Conservation (phyloP, 257 asterid species). For the Anisodus tanguticus region DNA sequence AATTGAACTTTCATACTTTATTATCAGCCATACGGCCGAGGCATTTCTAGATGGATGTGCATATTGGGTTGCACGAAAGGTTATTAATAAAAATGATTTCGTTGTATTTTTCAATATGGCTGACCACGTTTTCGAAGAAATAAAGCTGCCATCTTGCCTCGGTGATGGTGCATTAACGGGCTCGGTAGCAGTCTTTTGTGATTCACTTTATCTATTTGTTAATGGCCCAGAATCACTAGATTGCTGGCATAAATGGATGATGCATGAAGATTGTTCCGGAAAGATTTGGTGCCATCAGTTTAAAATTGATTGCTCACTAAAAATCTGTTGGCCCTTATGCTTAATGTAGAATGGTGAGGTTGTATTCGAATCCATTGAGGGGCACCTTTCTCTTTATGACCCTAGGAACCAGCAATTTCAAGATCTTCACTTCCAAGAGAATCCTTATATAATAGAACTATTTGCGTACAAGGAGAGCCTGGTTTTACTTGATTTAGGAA, state of each 20-base stretch:
- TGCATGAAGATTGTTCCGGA: not conserved
- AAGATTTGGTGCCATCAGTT: slow-evolving; percentile 1
- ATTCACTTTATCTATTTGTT: slow-evolving; percentile 18
- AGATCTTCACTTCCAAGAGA: slow-evolving; percentile 11
- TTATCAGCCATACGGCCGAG: not conserved
- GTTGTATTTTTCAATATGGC: slow-evolving; percentile 21
- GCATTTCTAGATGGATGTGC: slow-evolving; percentile 13
- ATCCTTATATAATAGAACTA: not conserved
- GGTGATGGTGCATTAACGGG: not conserved
- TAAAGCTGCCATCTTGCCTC: not conserved
- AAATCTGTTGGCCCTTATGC: slow-evolving; percentile 24
- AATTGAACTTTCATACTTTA: not conserved
- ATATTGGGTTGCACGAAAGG: slow-evolving; percentile 25
- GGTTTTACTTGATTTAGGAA: not conserved
- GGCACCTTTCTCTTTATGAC: not conserved
- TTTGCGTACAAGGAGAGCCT: slow-evolving; percentile 3
- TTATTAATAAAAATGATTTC: not conserved
- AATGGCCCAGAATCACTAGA: not conserved
- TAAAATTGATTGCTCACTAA: not conserved
- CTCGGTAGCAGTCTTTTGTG: not conserved
- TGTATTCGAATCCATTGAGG: not conserved
- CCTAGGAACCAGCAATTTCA: not conserved
- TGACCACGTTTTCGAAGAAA: not conserved
- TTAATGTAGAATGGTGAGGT: not conserved
- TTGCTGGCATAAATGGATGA: not conserved